Percentiles rank a stretch among this genome's conserved stretches.
These are phyloP conservation scores for Dentiscutata heterogama DNA, from an alignment of 371 early-diverging fungal genomes.

Conservation along the genomic window DNA sequence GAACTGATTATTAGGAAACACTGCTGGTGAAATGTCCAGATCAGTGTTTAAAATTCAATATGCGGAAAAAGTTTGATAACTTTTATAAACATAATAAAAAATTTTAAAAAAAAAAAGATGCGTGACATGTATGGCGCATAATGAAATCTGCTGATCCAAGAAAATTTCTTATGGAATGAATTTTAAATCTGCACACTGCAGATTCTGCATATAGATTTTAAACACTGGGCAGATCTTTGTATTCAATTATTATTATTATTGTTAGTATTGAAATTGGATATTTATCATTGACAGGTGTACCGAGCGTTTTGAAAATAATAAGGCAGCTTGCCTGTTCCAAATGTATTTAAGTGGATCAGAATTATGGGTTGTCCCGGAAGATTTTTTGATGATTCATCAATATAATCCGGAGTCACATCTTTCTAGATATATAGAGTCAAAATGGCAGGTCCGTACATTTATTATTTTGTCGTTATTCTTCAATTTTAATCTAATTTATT, in stretches of 20 bases:
- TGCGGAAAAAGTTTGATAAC: too few species aligned
- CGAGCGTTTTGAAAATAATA: conserved; percentile 71
- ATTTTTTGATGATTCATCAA: conserved; percentile 63
- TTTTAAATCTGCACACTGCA: too few species aligned
- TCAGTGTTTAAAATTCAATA: too few species aligned
- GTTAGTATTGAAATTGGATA: not conserved
- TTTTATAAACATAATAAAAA: too few species aligned
- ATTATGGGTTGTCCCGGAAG: conserved; percentile 64
- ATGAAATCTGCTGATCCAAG: too few species aligned
- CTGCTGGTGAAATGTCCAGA: too few species aligned
- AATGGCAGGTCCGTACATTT: conserved; percentile 49
- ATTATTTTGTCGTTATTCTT: not conserved
- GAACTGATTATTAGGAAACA: too few species aligned
- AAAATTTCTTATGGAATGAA: too few species aligned
- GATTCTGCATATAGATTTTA: too few species aligned
- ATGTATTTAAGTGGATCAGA: conserved; percentile 68
- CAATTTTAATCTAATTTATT: not conserved
- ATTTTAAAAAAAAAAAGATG: too few species aligned
- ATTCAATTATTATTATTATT: conserved; percentile 8
- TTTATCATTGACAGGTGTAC: conserved; percentile 56
- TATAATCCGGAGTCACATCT: conserved; percentile 38
- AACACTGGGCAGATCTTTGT: too few species aligned
- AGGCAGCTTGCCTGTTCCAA: conserved; percentile 72
- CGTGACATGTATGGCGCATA: too few species aligned
- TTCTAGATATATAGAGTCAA: conserved; percentile 37